A percentile compares a stretch with the other conserved stretches of the same genome.
Evolutionary conservation across 2,329 filamentous ascomycete genomes (phyloP).

Genomic region (Phialophora macrospora): DNA sequence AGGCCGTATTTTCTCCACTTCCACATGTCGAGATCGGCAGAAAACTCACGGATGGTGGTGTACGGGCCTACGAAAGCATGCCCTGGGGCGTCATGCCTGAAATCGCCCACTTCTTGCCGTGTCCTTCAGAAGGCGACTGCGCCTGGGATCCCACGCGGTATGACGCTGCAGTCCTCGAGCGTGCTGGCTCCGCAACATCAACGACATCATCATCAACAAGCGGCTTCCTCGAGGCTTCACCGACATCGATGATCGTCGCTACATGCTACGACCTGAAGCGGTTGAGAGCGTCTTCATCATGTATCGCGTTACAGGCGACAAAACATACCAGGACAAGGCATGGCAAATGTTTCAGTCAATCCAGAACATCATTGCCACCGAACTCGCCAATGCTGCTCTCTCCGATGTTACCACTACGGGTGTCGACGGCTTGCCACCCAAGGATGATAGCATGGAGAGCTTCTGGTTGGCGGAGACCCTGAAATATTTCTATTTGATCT

Average conservation of each 20-base stretch:
- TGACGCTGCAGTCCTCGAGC: constrained; percentile 8
- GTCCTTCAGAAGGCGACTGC: constrained; percentile 49
- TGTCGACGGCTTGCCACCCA: constrained; percentile 5
- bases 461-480: constrained; percentile 55
- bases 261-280: constrained; percentile 65
- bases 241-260: constrained; percentile 29
- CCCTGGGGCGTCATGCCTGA: constrained; percentile 63
- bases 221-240: constrained; percentile 34
- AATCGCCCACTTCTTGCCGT: constrained; percentile 48
- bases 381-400: constrained; percentile 65
- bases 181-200: not conserved
- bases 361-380: constrained; percentile 50
- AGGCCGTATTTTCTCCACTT: constrained; percentile 56
- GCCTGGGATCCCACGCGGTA: constrained; percentile 1
- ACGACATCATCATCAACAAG: constrained; percentile 2
- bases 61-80: constrained; percentile 60
- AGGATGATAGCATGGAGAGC: constrained; percentile 50
- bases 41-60: constrained; percentile 60
- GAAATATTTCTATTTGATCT: constrained; percentile 54
- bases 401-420: constrained; percentile 4
- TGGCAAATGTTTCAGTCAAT: constrained; percentile 58
- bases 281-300: constrained; percentile 65
- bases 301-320: constrained; percentile 64
- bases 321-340: constrained; percentile 50
- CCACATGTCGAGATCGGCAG: constrained; percentile 56